Evolutionary conservation across 257 asterid genomes (phyloP).

Genomic region (Osmanthus fragrans): DNA sequence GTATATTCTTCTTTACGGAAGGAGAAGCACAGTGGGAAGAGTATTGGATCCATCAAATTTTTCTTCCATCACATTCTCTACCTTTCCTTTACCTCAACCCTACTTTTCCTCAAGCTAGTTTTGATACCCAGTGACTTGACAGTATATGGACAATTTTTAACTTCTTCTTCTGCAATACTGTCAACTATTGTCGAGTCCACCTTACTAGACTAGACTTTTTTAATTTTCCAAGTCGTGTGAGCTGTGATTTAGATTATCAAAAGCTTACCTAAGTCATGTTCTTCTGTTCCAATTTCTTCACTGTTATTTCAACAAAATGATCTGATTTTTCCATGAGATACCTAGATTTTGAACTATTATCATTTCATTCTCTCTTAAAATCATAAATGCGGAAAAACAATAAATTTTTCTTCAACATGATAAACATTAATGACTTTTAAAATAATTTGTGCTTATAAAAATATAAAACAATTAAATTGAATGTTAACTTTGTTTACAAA

Average conservation of each 20-base stretch:
- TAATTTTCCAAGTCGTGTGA: background rate
- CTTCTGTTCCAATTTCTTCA: constrained; percentile 81
- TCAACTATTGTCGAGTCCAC: background rate
- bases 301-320: constrained; percentile 73
- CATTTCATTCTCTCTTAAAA: no score
- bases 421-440: no score
- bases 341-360: no score
- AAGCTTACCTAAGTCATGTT: constrained; percentile 71
- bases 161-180: background rate
- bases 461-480: no score
- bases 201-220: background rate
- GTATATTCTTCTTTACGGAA: background rate
- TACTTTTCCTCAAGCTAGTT: background rate
- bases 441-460: no score
- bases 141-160: background rate
- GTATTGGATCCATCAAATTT: background rate
- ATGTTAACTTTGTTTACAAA: no score
- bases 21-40: background rate
- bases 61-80: background rate
- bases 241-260: background rate
- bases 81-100: background rate
- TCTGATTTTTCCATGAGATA: constrained; percentile 80
- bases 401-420: no score
- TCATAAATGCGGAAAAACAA: no score
- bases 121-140: background rate